Evolutionary conservation across 331 rosid genomes (phyloP).

Genomic region (Dryas integrifolia): DNA sequence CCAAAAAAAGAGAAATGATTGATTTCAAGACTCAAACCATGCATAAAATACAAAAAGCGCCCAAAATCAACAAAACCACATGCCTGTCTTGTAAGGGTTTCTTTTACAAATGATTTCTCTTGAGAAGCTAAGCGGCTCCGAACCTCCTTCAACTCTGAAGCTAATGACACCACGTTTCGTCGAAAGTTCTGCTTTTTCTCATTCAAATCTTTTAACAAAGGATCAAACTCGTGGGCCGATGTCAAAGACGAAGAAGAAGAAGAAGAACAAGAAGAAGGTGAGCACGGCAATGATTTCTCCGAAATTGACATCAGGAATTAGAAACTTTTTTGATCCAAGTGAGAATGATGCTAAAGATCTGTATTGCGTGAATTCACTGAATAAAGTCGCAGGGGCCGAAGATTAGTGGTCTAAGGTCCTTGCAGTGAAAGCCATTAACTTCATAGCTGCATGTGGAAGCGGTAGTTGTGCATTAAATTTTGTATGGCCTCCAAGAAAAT

Average conservation of each 20-base stretch:
- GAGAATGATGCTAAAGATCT: constrained; percentile 4
- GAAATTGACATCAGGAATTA: constrained; percentile 49
- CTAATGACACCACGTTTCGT: constrained; percentile 84
- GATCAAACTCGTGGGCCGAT: constrained; percentile 56
- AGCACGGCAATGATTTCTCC: constrained; percentile 40
- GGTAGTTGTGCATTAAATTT: constrained; percentile 44
- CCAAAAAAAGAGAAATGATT: constrained; percentile 35
- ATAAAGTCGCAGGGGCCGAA: constrained; percentile 35
- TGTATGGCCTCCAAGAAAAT: constrained; percentile 20
- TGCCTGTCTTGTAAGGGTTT: constrained; percentile 78
- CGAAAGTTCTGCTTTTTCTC: constrained; percentile 86
- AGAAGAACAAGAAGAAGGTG: constrained; percentile 16
- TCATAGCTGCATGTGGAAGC: constrained; percentile 47
- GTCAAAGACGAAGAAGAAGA: constrained; percentile 27
- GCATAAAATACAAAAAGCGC: constrained; percentile 25
- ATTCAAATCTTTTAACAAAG: constrained; percentile 72
- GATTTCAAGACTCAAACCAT: constrained; percentile 30
- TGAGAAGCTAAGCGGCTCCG: constrained; percentile 71
- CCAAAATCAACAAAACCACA: constrained; percentile 13
- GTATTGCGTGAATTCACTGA: constrained; percentile 15
- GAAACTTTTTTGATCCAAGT: constrained; percentile 6
- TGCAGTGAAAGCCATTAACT: constrained; percentile 35
- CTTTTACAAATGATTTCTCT: constrained; percentile 69
- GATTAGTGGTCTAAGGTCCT: constrained; percentile 22
- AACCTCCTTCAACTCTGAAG: constrained; percentile 83